Evolutionary conservation across 2,329 filamentous ascomycete genomes (phyloP).

Genomic region (Rhexocercosporidium sp.): DNA sequence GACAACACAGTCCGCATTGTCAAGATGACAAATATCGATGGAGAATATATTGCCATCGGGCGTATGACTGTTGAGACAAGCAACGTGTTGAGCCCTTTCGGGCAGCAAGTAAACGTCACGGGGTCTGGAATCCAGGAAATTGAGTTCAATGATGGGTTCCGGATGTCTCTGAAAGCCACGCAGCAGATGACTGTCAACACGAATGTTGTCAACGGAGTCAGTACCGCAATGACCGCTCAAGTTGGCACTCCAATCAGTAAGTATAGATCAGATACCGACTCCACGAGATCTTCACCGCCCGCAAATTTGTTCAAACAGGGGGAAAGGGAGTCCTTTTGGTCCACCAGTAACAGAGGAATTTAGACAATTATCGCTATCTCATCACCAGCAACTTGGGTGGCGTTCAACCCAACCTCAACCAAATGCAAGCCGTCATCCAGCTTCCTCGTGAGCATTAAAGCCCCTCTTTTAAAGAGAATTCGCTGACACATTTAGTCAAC

Average conservation of each 20-base stretch:
- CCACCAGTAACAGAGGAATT: neutral
- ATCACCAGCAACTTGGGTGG: conserved; percentile 26
- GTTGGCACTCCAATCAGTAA: conserved; percentile 23
- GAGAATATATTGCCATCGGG: conserved; percentile 28
- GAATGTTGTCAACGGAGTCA: conserved; percentile 25
- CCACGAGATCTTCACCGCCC: too few relatives aligned
- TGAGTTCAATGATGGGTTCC: conserved; percentile 28
- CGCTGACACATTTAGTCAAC: conserved; percentile 16
- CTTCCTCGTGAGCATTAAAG: conserved; percentile 22
- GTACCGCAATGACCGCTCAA: conserved; percentile 11
- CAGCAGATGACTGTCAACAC: conserved; percentile 26
- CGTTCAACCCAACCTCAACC: conserved; percentile 23
- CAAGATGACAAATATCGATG: conserved; percentile 26
- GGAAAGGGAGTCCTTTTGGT: too few relatives aligned
- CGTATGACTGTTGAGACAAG: conserved; percentile 25
- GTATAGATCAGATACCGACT: neutral
- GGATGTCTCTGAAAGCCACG: conserved; percentile 24
- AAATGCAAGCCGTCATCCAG: conserved; percentile 26
- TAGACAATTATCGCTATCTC: conserved; percentile 29
- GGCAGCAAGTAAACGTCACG: conserved; percentile 23
- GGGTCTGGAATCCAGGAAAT: conserved; percentile 29
- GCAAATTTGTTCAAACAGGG: too few relatives aligned
- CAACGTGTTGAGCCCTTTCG: conserved; percentile 26
- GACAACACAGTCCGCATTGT: conserved; percentile 26
- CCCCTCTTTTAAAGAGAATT: neutral